Base-by-base conservation (phyloP, 139 green algal genomes). In the Asterochloris sp. region DNA sequence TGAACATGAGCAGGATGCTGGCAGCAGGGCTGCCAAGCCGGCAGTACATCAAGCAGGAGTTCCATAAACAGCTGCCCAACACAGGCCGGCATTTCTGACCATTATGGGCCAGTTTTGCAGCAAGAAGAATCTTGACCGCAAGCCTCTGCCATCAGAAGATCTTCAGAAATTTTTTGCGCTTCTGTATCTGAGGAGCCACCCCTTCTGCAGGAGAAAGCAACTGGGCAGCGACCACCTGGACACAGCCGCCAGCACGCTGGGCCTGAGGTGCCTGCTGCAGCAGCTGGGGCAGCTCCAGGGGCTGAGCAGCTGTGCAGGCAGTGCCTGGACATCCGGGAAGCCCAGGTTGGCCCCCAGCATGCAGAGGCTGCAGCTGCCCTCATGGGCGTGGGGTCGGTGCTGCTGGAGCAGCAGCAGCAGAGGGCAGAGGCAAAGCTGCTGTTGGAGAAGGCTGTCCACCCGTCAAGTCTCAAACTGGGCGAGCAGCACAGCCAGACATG, bases 241-340 rank as follows among this genome's bases (percentile, higher is more conserved):
- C 21, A 54, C 75, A 17, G 81, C 73, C 10, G 27, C 74, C 6
- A 73, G 73, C 13, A 38, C 24, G 81, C 62, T 79, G 27, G 54
- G 67, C 14, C 28, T 75, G 73, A 73, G 74, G 16, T 13, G 14
- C 16, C 27, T 80, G 19, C 73, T 84, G 73, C 47, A 28, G 62
- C 27, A 26, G 66, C 27, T 61, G 28, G 81, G 73, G 28, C 63
- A 80, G 62, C 38, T 80, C 27, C 74, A 23, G 81, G 80, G 73
- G 81, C 73, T 21, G 81, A 84, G 62, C 28, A 13, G 8, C 73
- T 73, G 4, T 80, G 62, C 62, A 23, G 62, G 17, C 29, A 64
- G 60, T 80, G 73, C 63, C 81, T 84, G 15, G 73, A 66, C 12
- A 80, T 75, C 62, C 73, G 81, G 14, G 81, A 84, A 60, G 61